Base-by-base conservation (phyloP, 345 rosid genomes). In the Acer saccharum region DNA sequence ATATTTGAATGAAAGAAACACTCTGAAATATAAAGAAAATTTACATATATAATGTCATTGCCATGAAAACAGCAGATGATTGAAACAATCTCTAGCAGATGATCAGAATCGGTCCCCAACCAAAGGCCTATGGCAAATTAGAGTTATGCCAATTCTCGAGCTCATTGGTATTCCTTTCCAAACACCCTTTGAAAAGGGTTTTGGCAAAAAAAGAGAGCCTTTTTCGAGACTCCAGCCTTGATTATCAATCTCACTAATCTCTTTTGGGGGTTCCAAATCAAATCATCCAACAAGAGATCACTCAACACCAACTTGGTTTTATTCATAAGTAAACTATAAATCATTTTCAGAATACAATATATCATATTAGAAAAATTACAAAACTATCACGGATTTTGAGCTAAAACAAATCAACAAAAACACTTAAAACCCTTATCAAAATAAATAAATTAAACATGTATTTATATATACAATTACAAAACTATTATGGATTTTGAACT, bases 221-320 rank as follows among this genome's bases (percentile, higher is more conserved):
- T 52, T 81, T 82, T 65, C 69, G 87, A 90, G 91, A 88, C 76
- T 85, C 89, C 90, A 86, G 88, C 93, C 90, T 85, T 84, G 90
- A 88, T 90, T 83, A 88, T 81, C 72, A 69, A 7, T 68, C 50
- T 55, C 63, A 29, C 58, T n/a, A 5, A 58, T 72, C 52, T 14
- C 44, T 68, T 52, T 64, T 54, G 23, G 54, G 81, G 81, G 54
- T 44, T 11, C 21, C 74, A 72, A 66, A 54, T 64, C 78, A 67
- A 77, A 58, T 60, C 82, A 73, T 72, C 39, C 39, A 20, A 69
- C 29, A 18, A 58, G 50, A 75, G 67, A 65, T 46, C 58, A 32
- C 44, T 13, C 23, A 43, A 63, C 62, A 78, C 55, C 81, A 80
- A 48, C 58, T 75, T 44, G 32, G n/a, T 55, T 35, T 3, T 25